Percentiles rank a stretch among this genome's conserved stretches.
phyloP scores from a whole-genome alignment of 2,329 filamentous ascomycete genomes.

The Onygenales sp. region DNA sequence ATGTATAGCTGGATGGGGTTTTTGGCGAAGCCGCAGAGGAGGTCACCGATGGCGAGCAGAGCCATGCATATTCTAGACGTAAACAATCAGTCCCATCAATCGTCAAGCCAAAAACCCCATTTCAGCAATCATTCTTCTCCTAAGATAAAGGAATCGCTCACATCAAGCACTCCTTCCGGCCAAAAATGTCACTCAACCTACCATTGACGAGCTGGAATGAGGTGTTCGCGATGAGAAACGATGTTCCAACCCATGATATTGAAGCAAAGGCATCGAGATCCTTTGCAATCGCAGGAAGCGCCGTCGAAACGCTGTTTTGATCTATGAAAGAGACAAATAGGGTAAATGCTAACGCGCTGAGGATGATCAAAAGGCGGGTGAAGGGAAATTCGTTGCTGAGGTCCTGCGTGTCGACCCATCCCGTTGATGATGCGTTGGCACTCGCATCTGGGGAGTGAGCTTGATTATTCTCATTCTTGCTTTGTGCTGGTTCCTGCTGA shows the following conservation, averaged over 20 bases:
- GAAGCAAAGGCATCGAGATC: not conserved
- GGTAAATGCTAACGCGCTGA: not conserved
- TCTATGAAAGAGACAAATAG: not conserved
- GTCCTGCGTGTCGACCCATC: not conserved
- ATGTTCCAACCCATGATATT: constrained; percentile 1
- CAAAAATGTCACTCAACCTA: not conserved
- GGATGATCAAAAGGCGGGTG: not conserved
- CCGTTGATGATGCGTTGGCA: not conserved
- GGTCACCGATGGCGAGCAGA: not conserved
- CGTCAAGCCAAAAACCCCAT: not conserved
- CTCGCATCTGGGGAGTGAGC: not conserved
- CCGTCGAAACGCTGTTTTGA: not conserved
- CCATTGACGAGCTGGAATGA: not conserved
- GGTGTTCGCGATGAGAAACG: not conserved
- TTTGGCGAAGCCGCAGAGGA: not conserved
- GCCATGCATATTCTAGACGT: not conserved
- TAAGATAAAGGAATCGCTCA: not conserved
- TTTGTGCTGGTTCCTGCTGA: not conserved
- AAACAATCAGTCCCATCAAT: not conserved
- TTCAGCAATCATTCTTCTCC: not conserved
- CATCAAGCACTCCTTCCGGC: not conserved
- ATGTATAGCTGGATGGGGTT: not conserved
- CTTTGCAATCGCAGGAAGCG: not conserved
- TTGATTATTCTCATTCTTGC: not conserved
- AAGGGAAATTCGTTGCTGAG: not conserved